Conservation (phyloP, 164 flowering plant genomes). For the Vitis rotundifolia region DNA sequence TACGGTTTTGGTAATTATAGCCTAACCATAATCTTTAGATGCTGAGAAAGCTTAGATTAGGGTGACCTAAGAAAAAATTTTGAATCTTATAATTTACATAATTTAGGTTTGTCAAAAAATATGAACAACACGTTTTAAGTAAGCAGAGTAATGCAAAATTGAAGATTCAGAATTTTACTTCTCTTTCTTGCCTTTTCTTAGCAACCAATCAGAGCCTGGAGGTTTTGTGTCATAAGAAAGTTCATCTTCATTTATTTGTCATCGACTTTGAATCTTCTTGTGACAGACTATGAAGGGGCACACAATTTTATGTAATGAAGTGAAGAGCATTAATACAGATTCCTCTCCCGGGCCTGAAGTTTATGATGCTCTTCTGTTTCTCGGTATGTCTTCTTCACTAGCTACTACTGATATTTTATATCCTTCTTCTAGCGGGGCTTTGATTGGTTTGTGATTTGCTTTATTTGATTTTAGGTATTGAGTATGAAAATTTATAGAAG, state of each 20-base stretch:
- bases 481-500: conserved; percentile 50
- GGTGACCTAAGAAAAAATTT: too few species aligned
- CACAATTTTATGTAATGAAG: conserved; percentile 39
- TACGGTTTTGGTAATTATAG: conserved; percentile 9
- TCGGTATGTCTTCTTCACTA: conserved; percentile 41
- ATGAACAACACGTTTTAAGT: too few species aligned
- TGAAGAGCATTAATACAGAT: conserved; percentile 37
- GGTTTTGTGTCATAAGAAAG: too few species aligned
- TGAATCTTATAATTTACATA: too few species aligned
- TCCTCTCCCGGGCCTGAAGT: conserved; percentile 47
- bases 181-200: too few species aligned
- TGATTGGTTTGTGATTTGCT: too few species aligned
- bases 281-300: conserved; percentile 60
- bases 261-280: too few species aligned
- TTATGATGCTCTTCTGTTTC: conserved; percentile 34
- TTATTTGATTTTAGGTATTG: conserved; percentile 41
- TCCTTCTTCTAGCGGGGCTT: background rate
- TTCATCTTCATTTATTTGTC: too few species aligned
- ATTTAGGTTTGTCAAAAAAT: too few species aligned
- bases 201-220: background rate
- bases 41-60: too few species aligned
- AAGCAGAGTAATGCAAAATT: too few species aligned
- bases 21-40: background rate
- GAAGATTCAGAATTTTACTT: too few species aligned
- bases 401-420: background rate